Base-by-base conservation (phyloP, 2,329 filamentous ascomycete genomes). In the Volutella citrinella region DNA sequence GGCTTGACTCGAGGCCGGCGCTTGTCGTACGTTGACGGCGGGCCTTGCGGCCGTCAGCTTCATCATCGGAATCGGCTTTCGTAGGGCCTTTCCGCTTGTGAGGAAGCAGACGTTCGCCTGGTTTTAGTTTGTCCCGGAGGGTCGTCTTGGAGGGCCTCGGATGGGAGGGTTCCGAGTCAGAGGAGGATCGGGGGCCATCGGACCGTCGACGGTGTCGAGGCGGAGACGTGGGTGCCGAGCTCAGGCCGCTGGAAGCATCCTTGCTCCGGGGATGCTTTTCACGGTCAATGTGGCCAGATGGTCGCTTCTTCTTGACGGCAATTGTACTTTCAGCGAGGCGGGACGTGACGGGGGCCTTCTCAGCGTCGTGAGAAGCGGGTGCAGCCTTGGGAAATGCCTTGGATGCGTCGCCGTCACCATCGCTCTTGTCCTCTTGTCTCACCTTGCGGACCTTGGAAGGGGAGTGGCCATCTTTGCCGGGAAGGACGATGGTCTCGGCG, bases 401-500 rank as follows among this genome's bases (percentile, higher is more conserved):
- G 18, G 59, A 53, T 12, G 51, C 56, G 9, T 63, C 64, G 32
- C 61, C 67, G 41, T 79, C 76, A 36, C 70, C 69, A 37, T 80
- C 78, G 48, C 72, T 76, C 51, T 68, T 74, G 52, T 81, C 77
- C 54, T 83, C 80, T 45, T 82, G 76, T 55, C 81, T 82, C 28
- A 76, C 66, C 60, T 82, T 82, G 39, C 77, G 72, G 38, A 68
- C 67, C 58, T 82, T 82, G 39, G 77, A 76, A 1, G 78, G 78
- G 16, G 78, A 82, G 50, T 78, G 66, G 23, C 76, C 77, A 54
- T 82, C 75, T 53, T 82, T 83, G 18, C 77, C 78, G 10, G 78
- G 72, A 20, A 84, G 59, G 21, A 86, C 80, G 42, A 85, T 82
- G 11, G 82, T 86, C 62, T 86, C 82, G 30, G 82, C 81, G 53